Evolutionary conservation across 169 alveolate species (phyloP), one percentile per base, ranked within the genome.

Genomic region (Plasmodium fragile): DNA sequence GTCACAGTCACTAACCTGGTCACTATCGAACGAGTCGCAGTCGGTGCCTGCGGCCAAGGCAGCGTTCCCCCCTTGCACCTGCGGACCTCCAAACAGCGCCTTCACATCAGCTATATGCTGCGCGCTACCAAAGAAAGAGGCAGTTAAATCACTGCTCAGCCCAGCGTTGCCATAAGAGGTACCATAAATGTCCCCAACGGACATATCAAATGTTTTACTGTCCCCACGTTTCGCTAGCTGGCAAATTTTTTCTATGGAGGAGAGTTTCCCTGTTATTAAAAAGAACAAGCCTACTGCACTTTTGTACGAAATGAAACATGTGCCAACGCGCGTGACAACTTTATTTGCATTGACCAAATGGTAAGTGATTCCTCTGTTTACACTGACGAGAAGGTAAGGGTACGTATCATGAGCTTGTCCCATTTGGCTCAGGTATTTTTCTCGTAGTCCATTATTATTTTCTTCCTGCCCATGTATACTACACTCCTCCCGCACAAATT

Each of bases 141-240:
- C 93, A 8, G 81, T 59, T 70, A 87, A 25, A 79, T 87, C 75
- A 28, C 81, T 78, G 32, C 82, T 39, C 18, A 87, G 36, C 45
- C 93, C 93, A 1, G 87, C 93, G n/a, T 75, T 77, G 28, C 82
- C 36, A 52, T 87, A 87, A 10, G 89, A 55, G 10, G 71, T 55
- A 4, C 93, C 93, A 53, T 87, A 87, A 34, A 87, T 87, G 78
- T 87, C 93, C 16, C 83, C 90, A 87, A 87, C 93, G 13, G 89
- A 25, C 93, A 87, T 87, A 25, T 87, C 93, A 18, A 87, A 87
- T 2, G 87, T 87, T 52, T 41, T n/a, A 4, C 30, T 75, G 65
- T n/a, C 45, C 70, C 93, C 93, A 34, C 80, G 65, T 52, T 55
- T 52, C 22, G 93, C 80, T 39, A 87, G 69, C 34, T 77, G 28